Base-by-base conservation (phyloP, 192 early-diverging fungal species). In the Coemansia sp. region DNA sequence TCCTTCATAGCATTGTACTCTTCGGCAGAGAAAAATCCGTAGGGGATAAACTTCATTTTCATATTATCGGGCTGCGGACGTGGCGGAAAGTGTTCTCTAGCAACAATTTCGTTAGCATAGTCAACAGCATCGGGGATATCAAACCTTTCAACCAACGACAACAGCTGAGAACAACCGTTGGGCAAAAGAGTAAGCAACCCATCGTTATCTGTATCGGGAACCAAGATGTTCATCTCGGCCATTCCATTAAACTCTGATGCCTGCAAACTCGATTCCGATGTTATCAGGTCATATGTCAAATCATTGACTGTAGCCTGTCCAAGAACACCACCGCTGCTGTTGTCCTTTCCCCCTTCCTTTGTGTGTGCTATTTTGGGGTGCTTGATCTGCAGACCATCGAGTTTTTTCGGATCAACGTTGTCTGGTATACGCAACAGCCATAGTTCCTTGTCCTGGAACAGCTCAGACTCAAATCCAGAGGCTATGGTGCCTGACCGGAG, bases 381-480 rank as follows among this genome's bases (percentile, higher is more conserved):
- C 60, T 83, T 83, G 65, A 83, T 77, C 40, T 47, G 68, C 40
- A 83, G 59, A 0, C 70, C 72, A 0, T 83, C 75, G 8, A 83
- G 75, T 5, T 71, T 39, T 23, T 72, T 75, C 15, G 67, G 19
- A 2, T 65, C 56, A 9, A 83, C 62, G 61, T 77, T 75, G 61
- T 77, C 75, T 16, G 81, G 81, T 15, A 83, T 59, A 10, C 81
- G 81, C 37, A 83, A 44, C 8, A 83, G 66, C 81, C 81, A 83
- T 9, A 83, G 71, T 38, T 83, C 81, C 39, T 77, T 77, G 64
- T 47, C 67, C 45, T 63, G 64, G 21, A 77, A n/a, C 1, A 72
- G 52, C 6, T 63, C 52, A 23, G 61, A 52, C 23, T 49, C 57
- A 23, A 77, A 75, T 13, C 5, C 45, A 11, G 47, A 15, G 19